Evolutionary conservation across 73 alveolate species (phyloP), one percentile per base, ranked within the genome.

Genomic region (Paramecium biaurelia): DNA sequence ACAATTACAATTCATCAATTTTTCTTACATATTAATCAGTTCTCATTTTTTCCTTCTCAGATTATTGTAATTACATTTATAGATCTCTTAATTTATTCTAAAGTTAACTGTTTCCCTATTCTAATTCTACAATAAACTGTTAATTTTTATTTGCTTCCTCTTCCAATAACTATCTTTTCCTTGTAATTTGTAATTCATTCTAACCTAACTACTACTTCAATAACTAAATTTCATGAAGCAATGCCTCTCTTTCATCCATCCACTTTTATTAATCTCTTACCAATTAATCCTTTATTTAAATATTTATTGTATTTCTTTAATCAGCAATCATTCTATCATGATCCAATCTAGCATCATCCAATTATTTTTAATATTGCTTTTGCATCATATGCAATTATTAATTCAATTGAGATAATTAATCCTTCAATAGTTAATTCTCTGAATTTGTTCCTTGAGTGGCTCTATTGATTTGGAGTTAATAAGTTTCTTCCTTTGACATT

Each of bases 221-320:
- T 26, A 63, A 32, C 28, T 63, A 32, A 30, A 63, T 63, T 26
- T 63, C 84, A 63, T 63, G 84, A 12, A 63, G 45, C 12, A 63
- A 63, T 0, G 84, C 84, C 84, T 63, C 84, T 26, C 84, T 63
- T 26, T 63, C 84, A 63, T 63, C 84, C 47, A 63, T 63, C 84
- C 84, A 63, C 26, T 63, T 63, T 63, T 63, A 63, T 26, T 63
- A 63, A 9, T 63, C 84, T 63, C 84, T 63, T 24, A 9, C 3
- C 12, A 63, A 63, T 63, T 63, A 18, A 24, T 63, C 84, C 12
- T 63, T 63, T 63, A 63, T 63, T 26, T 63, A 32, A 7, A 63
- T 8, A 63, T 24, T 63, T 30, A 63, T 63, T 23, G 84, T 63
- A 24, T 63, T 63, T 63, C 24, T 63, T 63, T 63, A 63, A 26